phyloP scores from a whole-genome alignment of 1,284 basidiomycete species.

The Moesziomyces sp. region DNA sequence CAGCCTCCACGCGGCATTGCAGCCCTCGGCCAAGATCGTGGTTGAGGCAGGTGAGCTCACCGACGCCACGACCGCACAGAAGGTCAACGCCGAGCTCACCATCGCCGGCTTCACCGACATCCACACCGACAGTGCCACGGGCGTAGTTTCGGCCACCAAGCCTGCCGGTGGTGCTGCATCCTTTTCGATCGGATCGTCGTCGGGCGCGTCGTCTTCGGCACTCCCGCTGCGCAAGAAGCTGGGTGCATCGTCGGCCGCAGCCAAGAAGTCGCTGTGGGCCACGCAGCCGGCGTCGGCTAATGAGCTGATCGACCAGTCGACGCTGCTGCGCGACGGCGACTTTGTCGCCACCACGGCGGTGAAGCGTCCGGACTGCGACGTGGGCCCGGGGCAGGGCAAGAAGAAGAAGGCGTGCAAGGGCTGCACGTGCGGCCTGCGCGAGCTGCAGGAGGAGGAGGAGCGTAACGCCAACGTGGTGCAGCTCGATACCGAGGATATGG shows the following conservation, averaged over 20 bases:
- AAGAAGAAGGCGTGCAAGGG: slow-evolving; percentile 67
- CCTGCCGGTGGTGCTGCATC: slow-evolving; percentile 15
- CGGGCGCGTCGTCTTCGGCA: slow-evolving; percentile 26
- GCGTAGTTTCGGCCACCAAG: slow-evolving; percentile 15
- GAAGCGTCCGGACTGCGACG: slow-evolving; percentile 64
- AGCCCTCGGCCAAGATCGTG: slow-evolving; percentile 42
- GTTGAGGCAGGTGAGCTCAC: slow-evolving; percentile 44
- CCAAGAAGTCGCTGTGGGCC: slow-evolving; percentile 63
- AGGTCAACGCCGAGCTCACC: slow-evolving; percentile 49
- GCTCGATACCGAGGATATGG: slow-evolving; percentile 59
- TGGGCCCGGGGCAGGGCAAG: slow-evolving; percentile 49
- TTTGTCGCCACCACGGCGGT: slow-evolving; percentile 48
- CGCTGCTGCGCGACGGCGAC: slow-evolving; percentile 56
- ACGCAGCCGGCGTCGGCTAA: slow-evolving; percentile 49
- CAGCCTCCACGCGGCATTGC: slow-evolving; percentile 38
- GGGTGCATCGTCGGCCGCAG: slow-evolving; percentile 10
- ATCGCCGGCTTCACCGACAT: slow-evolving; percentile 56
- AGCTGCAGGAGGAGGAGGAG: slow-evolving; percentile 65
- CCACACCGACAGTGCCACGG: slow-evolving; percentile 16
- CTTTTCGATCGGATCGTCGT: slow-evolving; percentile 37
- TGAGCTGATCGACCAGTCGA: slow-evolving; percentile 55
- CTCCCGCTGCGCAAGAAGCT: slow-evolving; percentile 58
- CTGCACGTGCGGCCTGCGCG: slow-evolving; percentile 66
- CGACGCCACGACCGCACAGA: slow-evolving; percentile 25
- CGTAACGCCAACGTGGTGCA: slow-evolving; percentile 49